Evolutionary conservation across 352 stramenopile species (phyloP).

Genomic region (Pythium vanterpoolii): DNA sequence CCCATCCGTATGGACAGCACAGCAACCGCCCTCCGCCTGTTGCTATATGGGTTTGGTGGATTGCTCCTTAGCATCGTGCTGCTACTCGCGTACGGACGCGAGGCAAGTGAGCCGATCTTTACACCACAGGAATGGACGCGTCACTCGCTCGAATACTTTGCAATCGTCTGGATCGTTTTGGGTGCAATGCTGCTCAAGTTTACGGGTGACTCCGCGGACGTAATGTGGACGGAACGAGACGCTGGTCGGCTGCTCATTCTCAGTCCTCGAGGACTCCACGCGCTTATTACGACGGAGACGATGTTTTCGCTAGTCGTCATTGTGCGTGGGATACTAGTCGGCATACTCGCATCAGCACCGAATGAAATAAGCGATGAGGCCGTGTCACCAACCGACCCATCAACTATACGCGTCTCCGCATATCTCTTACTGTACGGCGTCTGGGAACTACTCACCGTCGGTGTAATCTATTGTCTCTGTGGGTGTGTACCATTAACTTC

Average conservation of each 20-base stretch:
- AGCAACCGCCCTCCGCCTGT: not conserved
- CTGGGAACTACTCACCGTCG: conserved; percentile 14
- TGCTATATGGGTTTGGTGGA: not conserved
- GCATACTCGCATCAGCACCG: not conserved
- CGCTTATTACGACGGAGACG: not conserved
- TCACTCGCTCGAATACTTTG: conserved; percentile 11
- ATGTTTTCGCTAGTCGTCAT: conserved; percentile 11
- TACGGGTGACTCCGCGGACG: not conserved
- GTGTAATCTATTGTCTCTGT: conserved; percentile 12
- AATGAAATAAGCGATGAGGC: too few species aligned
- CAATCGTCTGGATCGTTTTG: conserved; percentile 19
- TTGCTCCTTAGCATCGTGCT: conserved; percentile 4
- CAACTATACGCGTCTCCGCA: not conserved
- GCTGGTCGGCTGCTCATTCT: conserved; percentile 10
- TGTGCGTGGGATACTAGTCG: conserved; percentile 1
- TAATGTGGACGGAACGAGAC: conserved; percentile 13
- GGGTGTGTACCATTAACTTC: conserved; percentile 5
- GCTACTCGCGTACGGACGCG: not conserved
- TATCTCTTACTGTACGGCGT: conserved; percentile 15
- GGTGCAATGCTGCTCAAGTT: conserved; percentile 16
- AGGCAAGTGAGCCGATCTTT: not conserved
- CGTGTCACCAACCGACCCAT: not conserved
- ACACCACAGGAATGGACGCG: conserved; percentile 1
- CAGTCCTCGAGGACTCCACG: conserved; percentile 5
- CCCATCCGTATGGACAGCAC: not conserved